Evolutionary conservation across 495 filamentous ascomycete genomes (phyloP).

Genomic region (Xylaria curta): DNA sequence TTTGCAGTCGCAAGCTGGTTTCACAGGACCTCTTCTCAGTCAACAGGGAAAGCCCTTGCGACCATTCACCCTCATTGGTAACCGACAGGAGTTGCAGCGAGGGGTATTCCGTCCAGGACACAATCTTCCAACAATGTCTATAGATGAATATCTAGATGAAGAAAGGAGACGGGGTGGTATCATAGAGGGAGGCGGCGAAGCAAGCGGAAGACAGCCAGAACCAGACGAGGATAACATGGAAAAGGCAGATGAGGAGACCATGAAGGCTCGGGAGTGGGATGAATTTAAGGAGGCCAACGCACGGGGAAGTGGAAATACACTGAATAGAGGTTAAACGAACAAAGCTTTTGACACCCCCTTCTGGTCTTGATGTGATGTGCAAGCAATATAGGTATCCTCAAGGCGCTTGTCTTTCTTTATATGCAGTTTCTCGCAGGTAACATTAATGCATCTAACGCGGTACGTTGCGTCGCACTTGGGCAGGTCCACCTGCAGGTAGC

Average conservation of each 20-base stretch:
- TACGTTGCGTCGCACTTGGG: neutral
- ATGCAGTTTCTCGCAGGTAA: neutral
- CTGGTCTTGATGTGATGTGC: neutral
- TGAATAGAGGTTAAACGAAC: slow-evolving; percentile 72
- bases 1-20: slow-evolving; percentile 48
- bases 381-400: neutral
- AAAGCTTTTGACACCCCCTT: neutral
- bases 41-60: slow-evolving; percentile 84
- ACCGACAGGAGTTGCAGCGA: slow-evolving; percentile 73
- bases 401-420: neutral
- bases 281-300: slow-evolving; percentile 92
- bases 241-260: slow-evolving; percentile 83
- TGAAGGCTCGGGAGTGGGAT: slow-evolving; percentile 95
- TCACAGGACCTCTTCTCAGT: slow-evolving; percentile 77
- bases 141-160: slow-evolving; percentile 96
- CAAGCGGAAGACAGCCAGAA: slow-evolving; percentile 71
- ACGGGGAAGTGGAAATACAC: slow-evolving; percentile 82
- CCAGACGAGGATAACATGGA: slow-evolving; percentile 88
- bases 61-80: slow-evolving; percentile 86
- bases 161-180: slow-evolving; percentile 87
- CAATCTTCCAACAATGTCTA: slow-evolving; percentile 94
- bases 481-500: neutral
- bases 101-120: slow-evolving; percentile 92
- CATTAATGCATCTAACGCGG: neutral
- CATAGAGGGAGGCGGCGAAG: slow-evolving; percentile 86